Percentiles rank a stretch among this genome's conserved stretches.
Conservation (phyloP, 2,329 filamentous ascomycete genomes). For the Fusarium irregulare region DNA sequence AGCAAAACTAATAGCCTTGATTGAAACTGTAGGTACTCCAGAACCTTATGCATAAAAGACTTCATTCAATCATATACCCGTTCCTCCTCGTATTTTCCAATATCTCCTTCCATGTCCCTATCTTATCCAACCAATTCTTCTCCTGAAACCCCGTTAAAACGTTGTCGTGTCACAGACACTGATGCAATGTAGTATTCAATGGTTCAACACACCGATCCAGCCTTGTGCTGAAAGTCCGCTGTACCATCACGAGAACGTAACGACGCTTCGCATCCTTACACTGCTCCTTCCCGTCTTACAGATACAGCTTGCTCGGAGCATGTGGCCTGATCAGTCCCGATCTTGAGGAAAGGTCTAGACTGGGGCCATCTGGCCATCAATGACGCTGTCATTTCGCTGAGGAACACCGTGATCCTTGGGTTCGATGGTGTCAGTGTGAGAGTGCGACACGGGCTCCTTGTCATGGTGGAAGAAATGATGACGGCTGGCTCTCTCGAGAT, state of each 20-base stretch:
- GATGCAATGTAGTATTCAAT: constrained; percentile 23
- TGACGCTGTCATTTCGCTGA: constrained; percentile 39
- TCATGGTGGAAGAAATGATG: constrained; percentile 15
- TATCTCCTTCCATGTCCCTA: neutral
- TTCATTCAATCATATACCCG: constrained; percentile 16
- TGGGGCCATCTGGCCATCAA: constrained; percentile 34
- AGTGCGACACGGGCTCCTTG: constrained; percentile 19
- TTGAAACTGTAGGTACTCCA: constrained; percentile 16
- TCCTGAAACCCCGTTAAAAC: neutral
- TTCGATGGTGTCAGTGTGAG: constrained; percentile 36
- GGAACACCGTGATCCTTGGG: constrained; percentile 23
- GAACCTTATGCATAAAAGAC: constrained; percentile 13
- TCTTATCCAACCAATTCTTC: neutral
- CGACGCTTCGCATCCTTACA: constrained; percentile 7
- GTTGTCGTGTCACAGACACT: constrained; percentile 28
- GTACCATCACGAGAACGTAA: constrained; percentile 16
- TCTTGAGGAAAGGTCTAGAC: constrained; percentile 1
- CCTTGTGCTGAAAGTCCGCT: constrained; percentile 7
- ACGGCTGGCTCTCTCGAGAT: constrained; percentile 38
- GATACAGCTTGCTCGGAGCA: constrained; percentile 8
- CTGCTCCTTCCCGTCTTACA: constrained; percentile 17
- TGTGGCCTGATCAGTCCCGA: constrained; percentile 1
- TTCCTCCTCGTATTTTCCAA: constrained; percentile 1
- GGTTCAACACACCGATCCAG: constrained; percentile 25
- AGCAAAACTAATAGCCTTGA: constrained; percentile 2